phyloP scores from a whole-genome alignment of 208 protist genomes.

The Wallacemonas rigidus region DNA sequence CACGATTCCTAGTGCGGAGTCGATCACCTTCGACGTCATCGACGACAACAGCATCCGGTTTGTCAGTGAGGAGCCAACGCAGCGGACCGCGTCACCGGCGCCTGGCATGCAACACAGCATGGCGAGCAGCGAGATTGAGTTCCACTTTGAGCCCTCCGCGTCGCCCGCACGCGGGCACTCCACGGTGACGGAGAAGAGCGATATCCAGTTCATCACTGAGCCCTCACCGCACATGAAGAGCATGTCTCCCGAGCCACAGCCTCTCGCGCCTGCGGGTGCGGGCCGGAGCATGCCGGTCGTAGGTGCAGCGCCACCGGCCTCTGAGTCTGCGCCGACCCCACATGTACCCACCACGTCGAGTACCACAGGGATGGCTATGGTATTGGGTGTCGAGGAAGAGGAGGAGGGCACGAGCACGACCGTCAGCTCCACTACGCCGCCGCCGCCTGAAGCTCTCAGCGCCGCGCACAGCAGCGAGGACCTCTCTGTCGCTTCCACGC shows the following conservation, averaged over 20 bases:
- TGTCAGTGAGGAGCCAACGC: constrained; percentile 14
- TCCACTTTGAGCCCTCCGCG: constrained; percentile 10
- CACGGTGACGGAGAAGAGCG: constrained; percentile 6
- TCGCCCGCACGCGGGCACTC: neutral
- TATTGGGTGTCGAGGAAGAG: neutral
- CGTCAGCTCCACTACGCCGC: neutral
- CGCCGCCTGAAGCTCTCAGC: neutral
- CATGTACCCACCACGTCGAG: neutral
- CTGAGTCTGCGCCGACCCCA: neutral
- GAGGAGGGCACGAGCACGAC: neutral
- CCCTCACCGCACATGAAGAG: neutral
- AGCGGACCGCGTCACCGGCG: constrained; percentile 4
- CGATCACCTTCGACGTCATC: constrained; percentile 11
- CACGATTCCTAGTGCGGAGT: constrained; percentile 23
- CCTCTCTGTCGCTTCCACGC: constrained; percentile 5
- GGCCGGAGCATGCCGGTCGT: neutral
- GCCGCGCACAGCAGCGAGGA: neutral
- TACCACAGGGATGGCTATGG: neutral
- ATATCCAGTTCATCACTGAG: constrained; percentile 14
- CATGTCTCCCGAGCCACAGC: neutral
- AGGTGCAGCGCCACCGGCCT: neutral
- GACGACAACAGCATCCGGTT: constrained; percentile 28
- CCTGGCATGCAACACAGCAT: constrained; percentile 7
- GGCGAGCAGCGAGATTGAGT: constrained; percentile 16
- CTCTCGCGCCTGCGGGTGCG: neutral